phyloP scores from a whole-genome alignment of 2,329 filamentous ascomycete genomes.

The Neonectria hederae region DNA sequence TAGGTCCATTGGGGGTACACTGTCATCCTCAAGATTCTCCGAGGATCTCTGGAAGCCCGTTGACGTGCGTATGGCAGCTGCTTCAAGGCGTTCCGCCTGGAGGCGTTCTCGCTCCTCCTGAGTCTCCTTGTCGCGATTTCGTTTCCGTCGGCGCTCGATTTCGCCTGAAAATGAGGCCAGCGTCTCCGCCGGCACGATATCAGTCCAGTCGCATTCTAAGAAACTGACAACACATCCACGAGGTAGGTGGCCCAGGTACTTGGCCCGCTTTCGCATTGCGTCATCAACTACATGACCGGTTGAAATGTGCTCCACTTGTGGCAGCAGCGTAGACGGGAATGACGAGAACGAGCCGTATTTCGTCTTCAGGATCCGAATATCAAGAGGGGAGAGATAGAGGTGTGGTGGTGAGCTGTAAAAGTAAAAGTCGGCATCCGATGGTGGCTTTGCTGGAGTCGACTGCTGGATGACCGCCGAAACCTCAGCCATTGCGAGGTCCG shows the following conservation, averaged over 20 bases:
- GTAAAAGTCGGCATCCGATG: slow-evolving; percentile 69
- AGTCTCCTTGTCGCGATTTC: slow-evolving; percentile 82
- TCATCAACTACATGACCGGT: slow-evolving; percentile 90
- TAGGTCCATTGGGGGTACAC: slow-evolving; percentile 55
- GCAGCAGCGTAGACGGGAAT: slow-evolving; percentile 87
- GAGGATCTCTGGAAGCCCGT: slow-evolving; percentile 51
- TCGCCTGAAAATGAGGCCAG: slow-evolving; percentile 81
- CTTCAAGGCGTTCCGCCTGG: slow-evolving; percentile 82
- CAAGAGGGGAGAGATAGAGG: slow-evolving; percentile 87
- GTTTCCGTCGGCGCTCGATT: slow-evolving; percentile 78
- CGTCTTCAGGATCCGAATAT: slow-evolving; percentile 91
- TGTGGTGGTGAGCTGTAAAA: slow-evolving; percentile 91
- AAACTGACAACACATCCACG: slow-evolving; percentile 92
- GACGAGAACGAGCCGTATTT: slow-evolving; percentile 84
- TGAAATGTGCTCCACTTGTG: slow-evolving; percentile 88
- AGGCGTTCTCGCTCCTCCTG: slow-evolving; percentile 87
- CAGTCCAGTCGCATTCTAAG: slow-evolving; percentile 94
- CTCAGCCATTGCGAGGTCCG: slow-evolving; percentile 51
- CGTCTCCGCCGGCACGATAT: slow-evolving; percentile 79
- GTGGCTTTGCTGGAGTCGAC: slow-evolving; percentile 33
- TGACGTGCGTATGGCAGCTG: slow-evolving; percentile 70
- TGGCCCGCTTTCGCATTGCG: slow-evolving; percentile 81
- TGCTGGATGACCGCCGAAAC: slow-evolving; percentile 28
- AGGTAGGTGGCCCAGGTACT: slow-evolving; percentile 87
- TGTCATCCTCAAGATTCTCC: slow-evolving; percentile 52